A percentile compares a stretch with the other conserved stretches of the same genome.
phyloP scores from a whole-genome alignment of 169 alveolate genomes.

The Cryptosporidium sp. region DNA sequence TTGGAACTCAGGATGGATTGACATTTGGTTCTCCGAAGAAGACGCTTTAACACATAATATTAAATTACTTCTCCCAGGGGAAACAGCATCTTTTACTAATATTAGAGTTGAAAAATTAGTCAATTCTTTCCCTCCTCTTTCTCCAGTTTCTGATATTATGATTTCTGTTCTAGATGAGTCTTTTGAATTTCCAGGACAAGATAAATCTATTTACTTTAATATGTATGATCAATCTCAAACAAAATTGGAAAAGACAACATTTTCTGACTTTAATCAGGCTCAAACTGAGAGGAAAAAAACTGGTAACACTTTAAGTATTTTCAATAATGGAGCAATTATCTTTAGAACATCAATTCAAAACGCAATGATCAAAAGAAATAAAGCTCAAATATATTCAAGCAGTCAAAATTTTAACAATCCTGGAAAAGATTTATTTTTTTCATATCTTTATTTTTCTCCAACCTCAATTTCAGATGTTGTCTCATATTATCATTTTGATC shows the following conservation, averaged over 20 bases:
- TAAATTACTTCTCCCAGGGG: constrained; percentile 69
- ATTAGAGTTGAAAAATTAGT: not conserved
- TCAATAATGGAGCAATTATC: constrained; percentile 29
- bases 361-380: not conserved
- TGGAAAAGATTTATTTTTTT: not conserved
- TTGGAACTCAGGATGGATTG: constrained; percentile 74
- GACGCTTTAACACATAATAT: constrained; percentile 39
- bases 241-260: not conserved
- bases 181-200: not conserved
- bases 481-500: constrained; percentile 3
- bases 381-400: not conserved
- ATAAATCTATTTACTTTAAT: constrained; percentile 13
- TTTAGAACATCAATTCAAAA: constrained; percentile 30
- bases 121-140: not conserved
- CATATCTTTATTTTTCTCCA: constrained; percentile 7
- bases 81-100: constrained; percentile 47
- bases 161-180: constrained; percentile 1
- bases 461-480: constrained; percentile 17
- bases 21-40: constrained; percentile 57
- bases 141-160: constrained; percentile 15
- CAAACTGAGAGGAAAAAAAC: not conserved
- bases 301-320: constrained; percentile 14
- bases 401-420: not conserved
- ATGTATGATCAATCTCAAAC: not conserved
- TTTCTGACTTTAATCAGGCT: not conserved